These are phyloP conservation scores for Favolaschia claudopus DNA, from an alignment of 768 basidiomycete species.

Conservation along the genomic window DNA sequence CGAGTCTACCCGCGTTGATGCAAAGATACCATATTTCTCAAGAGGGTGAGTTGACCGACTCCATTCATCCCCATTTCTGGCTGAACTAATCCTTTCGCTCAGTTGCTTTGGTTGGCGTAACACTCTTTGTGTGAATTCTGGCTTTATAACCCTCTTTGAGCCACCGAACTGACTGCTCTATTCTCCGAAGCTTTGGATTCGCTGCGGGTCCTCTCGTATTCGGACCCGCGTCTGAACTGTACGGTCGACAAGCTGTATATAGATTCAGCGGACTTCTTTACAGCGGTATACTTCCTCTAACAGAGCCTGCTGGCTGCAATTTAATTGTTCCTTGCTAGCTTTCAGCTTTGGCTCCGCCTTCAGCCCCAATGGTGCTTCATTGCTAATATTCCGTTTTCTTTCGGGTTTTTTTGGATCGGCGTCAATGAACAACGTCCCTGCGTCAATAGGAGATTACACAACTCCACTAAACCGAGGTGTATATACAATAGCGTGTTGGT, in stretches of 20 bases:
- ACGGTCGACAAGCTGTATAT: conserved; percentile 26
- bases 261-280: neutral
- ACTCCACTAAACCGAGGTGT: neutral
- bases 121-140: neutral
- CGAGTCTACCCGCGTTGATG: conserved; percentile 6
- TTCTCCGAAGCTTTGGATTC: conserved; percentile 22
- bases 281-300: conserved; percentile 13
- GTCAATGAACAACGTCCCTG: conserved; percentile 22
- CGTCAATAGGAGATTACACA: conserved; percentile 21
- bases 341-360: conserved; percentile 23
- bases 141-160: neutral
- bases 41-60: neutral
- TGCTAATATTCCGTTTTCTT: conserved; percentile 25
- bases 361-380: conserved; percentile 8
- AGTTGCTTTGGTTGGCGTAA: conserved; percentile 5
- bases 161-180: neutral
- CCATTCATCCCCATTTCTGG: neutral
- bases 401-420: conserved; percentile 20
- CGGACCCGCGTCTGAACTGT: conserved; percentile 33
- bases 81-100: neutral
- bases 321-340: neutral
- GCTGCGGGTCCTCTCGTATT: conserved; percentile 27
- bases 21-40: conserved; percentile 1
- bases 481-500: conserved; percentile 20
- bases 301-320: too few species aligned